Percentiles rank a stretch among this genome's conserved stretches.
Conservation (phyloP, 768 basidiomycete species). For the Mycena floridula region DNA sequence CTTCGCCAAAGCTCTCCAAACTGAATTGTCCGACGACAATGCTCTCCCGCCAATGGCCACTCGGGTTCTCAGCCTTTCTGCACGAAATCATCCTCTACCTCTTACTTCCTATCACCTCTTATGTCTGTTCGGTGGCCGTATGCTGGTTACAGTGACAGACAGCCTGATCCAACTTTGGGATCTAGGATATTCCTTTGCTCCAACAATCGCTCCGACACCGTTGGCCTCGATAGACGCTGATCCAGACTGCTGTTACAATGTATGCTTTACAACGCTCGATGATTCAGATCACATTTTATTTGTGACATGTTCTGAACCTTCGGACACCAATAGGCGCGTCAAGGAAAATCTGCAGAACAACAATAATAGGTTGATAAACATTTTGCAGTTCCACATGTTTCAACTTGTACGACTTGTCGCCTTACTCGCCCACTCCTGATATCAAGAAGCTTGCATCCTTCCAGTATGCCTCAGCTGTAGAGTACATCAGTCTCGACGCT, state of each 20-base stretch:
- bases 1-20: not conserved
- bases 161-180: not conserved
- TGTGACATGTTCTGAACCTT: not conserved
- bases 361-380: too few relatives aligned
- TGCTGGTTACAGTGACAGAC: not conserved
- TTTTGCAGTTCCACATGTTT: not conserved
- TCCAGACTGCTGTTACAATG: not conserved
- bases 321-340: not conserved
- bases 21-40: not conserved
- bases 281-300: not conserved
- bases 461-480: not conserved
- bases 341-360: too few relatives aligned
- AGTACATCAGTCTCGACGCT: not conserved
- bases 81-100: not conserved
- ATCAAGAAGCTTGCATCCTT: not conserved
- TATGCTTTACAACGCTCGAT: not conserved
- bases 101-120: not conserved
- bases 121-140: not conserved
- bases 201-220: not conserved
- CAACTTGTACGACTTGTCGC: not conserved
- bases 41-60: not conserved
- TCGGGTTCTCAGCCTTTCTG: not conserved
- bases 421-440: not conserved
- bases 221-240: not conserved
- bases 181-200: not conserved